Conservation (phyloP, 2,329 filamentous ascomycete genomes). For the Nothophaeocryptopus gaeumannii region DNA sequence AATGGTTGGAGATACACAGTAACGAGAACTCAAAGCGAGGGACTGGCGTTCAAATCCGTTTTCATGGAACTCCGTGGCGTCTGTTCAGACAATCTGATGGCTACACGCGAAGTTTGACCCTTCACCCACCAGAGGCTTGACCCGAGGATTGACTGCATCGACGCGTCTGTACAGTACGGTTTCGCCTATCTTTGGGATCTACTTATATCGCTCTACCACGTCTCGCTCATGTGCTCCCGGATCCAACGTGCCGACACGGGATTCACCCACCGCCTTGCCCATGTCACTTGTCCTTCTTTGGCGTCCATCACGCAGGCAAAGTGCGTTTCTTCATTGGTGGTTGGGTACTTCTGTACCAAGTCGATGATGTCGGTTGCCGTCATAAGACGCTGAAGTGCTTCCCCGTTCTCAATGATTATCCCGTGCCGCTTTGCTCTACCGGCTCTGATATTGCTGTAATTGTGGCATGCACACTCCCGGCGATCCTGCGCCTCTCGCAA, state of each 20-base stretch:
- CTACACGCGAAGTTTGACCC: conserved; percentile 3
- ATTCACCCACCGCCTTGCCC: conserved; percentile 24
- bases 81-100: too few relatives aligned
- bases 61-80: too few relatives aligned
- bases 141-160: too few relatives aligned
- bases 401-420: neutral
- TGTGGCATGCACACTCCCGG: conserved; percentile 31
- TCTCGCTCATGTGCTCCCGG: conserved; percentile 17
- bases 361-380: conserved; percentile 40
- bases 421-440: conserved; percentile 5
- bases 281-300: conserved; percentile 16
- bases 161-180: neutral
- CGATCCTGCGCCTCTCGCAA: conserved; percentile 37
- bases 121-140: neutral
- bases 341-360: conserved; percentile 54
- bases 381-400: conserved; percentile 30
- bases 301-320: conserved; percentile 60
- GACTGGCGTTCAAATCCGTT: neutral
- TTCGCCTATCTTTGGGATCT: conserved; percentile 3
- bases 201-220: conserved; percentile 1
- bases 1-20: conserved; percentile 5
- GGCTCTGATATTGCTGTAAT: conserved; percentile 28
- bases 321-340: conserved; percentile 58
- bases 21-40: conserved; percentile 6
- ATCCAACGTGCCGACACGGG: conserved; percentile 23